Percentiles rank a stretch among this genome's conserved stretches.
Evolutionary conservation across 139 green algal genomes (phyloP).

Genomic region (Dunaliella primolecta): DNA sequence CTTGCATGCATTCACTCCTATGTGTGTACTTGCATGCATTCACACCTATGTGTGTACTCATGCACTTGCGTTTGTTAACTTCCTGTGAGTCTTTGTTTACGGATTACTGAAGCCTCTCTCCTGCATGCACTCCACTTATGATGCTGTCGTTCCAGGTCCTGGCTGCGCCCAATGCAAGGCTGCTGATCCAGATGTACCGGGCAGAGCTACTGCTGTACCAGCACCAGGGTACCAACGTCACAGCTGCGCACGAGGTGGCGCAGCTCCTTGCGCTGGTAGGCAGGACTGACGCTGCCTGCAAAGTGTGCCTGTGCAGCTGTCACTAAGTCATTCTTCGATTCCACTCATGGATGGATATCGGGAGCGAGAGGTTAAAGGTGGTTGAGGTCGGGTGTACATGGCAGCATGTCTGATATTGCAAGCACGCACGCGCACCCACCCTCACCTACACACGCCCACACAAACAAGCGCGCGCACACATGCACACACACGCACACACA

Average conservation of each 20-base stretch:
- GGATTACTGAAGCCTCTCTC: too few relatives aligned
- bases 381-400: too few relatives aligned
- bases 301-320: too few relatives aligned
- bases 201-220: conserved; percentile 11
- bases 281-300: too few relatives aligned
- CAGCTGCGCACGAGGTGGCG: not conserved
- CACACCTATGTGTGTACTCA: not conserved
- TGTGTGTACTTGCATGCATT: not conserved
- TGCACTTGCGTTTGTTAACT: not conserved
- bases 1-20: not conserved
- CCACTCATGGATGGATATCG: too few relatives aligned
- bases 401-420: not conserved
- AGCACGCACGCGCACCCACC: not conserved
- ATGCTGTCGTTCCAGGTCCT: not conserved
- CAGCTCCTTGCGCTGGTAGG: not conserved
- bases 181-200: conserved; percentile 29
- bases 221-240: too few relatives aligned
- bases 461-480: not conserved
- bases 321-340: too few relatives aligned
- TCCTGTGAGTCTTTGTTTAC: too few relatives aligned
- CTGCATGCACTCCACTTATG: not conserved
- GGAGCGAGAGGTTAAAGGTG: too few relatives aligned
- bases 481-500: not conserved
- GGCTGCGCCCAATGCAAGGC: conserved; percentile 13
- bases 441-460: not conserved